phyloP scores from a whole-genome alignment of 352 stramenopile species.

The Thraustotheca clavata region DNA sequence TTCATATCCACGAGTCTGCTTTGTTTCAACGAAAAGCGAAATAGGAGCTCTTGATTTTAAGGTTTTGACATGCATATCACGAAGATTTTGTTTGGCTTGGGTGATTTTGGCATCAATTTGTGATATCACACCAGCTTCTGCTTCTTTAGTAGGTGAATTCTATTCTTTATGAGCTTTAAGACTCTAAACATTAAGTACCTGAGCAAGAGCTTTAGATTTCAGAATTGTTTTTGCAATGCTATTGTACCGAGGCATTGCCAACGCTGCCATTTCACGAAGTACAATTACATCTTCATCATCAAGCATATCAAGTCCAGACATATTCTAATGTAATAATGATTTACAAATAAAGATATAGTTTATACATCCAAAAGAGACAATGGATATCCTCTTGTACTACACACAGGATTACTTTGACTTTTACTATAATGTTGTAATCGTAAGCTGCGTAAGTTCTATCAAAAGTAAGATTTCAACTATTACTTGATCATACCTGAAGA shows the following conservation, averaged over 20 bases:
- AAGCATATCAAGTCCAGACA: conserved; percentile 39
- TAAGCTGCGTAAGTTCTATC: conserved; percentile 43
- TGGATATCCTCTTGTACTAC: conserved; percentile 50
- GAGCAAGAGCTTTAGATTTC: background rate
- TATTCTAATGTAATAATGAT: conserved; percentile 32
- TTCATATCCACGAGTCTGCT: conserved; percentile 22
- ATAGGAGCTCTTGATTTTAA: background rate
- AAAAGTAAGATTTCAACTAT: background rate
- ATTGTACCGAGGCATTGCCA: conserved; percentile 64
- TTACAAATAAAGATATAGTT: background rate
- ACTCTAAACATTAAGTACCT: too few relatives aligned
- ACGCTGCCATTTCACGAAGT: conserved; percentile 41
- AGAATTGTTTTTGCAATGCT: conserved; percentile 24
- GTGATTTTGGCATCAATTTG: conserved; percentile 5
- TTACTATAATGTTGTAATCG: conserved; percentile 52
- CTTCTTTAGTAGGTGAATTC: conserved; percentile 20
- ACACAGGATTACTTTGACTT: conserved; percentile 52
- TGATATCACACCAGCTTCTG: background rate
- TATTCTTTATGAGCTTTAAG: too few relatives aligned
- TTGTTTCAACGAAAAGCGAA: conserved; percentile 24
- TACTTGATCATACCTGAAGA: conserved; percentile 31
- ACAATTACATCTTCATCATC: conserved; percentile 65
- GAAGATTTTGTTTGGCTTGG: conserved; percentile 4
- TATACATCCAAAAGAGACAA: conserved; percentile 34
- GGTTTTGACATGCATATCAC: background rate